Base-by-base conservation (phyloP, 2,329 filamentous ascomycete species). In the Epichloe sibirici region DNA sequence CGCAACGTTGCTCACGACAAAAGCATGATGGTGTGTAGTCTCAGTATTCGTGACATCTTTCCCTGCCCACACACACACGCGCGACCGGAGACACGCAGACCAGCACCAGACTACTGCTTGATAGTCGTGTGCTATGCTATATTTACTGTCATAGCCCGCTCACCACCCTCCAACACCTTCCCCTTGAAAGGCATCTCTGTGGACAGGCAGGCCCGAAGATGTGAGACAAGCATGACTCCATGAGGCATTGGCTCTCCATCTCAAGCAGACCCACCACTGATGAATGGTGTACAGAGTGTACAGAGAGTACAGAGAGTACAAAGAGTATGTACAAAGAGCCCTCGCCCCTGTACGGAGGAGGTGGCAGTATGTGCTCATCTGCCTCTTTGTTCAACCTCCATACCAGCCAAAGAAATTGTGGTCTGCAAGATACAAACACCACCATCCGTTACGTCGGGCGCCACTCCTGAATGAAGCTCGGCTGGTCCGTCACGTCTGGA, bases 241-340 rank as follows among this genome's bases (percentile, higher is more conserved):
- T 52, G 51, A 48, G 45, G 51, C 51, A 46, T 51, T 47, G n/a
- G 50, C 34, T 45, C 40, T 45, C 45, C 28, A 23, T 23, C 23
- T 23, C 23, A 17, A 17, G 17, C 17, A 17, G 17, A 17, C 17
- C 17, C 17, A 17, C 17, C 17, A 17, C 17, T 17, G 17, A 17
- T 17, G 17, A 17, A 17, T 17, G 17, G 17, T 17, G 17, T 17
- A 17, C 17, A 17, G 17, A 17, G 17, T 17, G 17, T 17, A 17
- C 17, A 17, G 17, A 17, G 17, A 2, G 17, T 17, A 17, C 17
- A 17, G 17, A 17, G 17, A 17, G 17, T 17, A 17, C 17, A 17
- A 17, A 17, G 17, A 17, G 17, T 17, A 17, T 17, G 17, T 31
- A 31, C 28, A 31, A 8, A 31, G 28, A 31, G 28, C 28, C 28